Conservation (phyloP, 345 rosid species). For the Geranium brycei region DNA sequence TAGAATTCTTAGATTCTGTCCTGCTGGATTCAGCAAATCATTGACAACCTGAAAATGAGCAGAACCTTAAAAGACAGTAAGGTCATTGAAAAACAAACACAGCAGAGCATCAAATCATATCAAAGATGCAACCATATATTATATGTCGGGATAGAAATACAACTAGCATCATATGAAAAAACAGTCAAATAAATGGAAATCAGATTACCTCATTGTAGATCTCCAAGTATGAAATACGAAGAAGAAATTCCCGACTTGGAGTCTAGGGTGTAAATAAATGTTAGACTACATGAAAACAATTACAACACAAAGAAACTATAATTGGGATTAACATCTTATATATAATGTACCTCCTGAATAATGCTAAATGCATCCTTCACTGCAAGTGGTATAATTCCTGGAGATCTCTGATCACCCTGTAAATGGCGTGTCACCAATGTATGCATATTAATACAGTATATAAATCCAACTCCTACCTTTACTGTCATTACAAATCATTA, state of each 20-base stretch:
- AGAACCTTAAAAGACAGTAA: conserved; percentile 14
- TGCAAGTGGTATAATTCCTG: conserved; percentile 91
- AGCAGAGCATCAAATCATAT: neutral
- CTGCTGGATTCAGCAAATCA: conserved; percentile 92
- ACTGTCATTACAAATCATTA: neutral
- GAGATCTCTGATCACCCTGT: conserved; percentile 99
- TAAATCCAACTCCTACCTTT: neutral
- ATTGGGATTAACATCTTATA: conserved; percentile 3
- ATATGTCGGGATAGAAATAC: neutral
- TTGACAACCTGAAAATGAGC: conserved; percentile 67
- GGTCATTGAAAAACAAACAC: neutral
- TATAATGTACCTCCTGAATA: conserved; percentile 74
- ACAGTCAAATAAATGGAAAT: conserved; percentile 7
- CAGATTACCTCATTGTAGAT: conserved; percentile 86
- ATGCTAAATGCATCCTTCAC: conserved; percentile 95
- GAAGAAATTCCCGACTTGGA: conserved; percentile 84
- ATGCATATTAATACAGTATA: conserved; percentile 2
- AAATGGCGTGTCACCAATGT: conserved; percentile 12
- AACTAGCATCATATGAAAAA: neutral
- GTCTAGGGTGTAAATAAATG: conserved; percentile 37
- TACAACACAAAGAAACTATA: neutral
- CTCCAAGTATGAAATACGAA: conserved; percentile 94
- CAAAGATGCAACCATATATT: neutral
- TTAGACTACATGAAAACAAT: conserved; percentile 8
- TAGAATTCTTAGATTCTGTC: conserved; percentile 90